Base-by-base conservation (phyloP, 2,329 filamentous ascomycete genomes). In the Rosellinia necatrix region DNA sequence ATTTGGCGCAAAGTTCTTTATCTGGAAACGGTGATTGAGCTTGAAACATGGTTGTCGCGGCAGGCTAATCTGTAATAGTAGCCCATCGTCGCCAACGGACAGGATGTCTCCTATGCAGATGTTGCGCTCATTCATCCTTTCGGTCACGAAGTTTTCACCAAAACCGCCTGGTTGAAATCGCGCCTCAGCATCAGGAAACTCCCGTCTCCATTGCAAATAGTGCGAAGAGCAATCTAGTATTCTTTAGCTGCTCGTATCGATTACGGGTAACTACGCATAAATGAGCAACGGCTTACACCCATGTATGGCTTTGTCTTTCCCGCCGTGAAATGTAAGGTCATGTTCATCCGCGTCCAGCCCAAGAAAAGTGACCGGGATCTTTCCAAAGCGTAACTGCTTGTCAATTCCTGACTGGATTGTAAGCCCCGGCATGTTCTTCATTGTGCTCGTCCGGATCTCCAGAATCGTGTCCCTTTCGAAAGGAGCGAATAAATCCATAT, bases 1-100 rank as follows among this genome's bases (percentile, higher is more conserved):
- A 17, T 77, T 74, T 0, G 80, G 80, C 3, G 85, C 82, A 69
- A 88, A 87, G 58, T 85, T 81, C 63, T 82, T 83, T 8, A 86
- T 72, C 29, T 80, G 76, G 68, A 89, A 89, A 1, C 85, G 82
- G 63, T 88, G 85, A 66, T 88, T 89, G 7, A 89, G 77, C 66
- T 88, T 89, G 73, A 82, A 88, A 72, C 86, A 88, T 8, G 86
- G 86, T 61, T 84, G 80, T 13, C 86, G 78, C 0, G 85, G 85
- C 21, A 87, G 72, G 59, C 78, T 81, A 21, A 88, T 81, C 62
- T 88, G 81, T 0, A 87, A 74, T 2, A 83, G 55, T 0, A 83
- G 75, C 2, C 76, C 73, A 41, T 75, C 71, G 0, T 80, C 40
- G 40, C 66, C 67, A 3, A 68, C 65, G 70, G 53, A 70, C 10